Percentiles rank a stretch among this genome's conserved stretches.
These are phyloP conservation scores for Dissophora ornata DNA, from an alignment of 192 early-diverging fungal species.

Conservation along the genomic window DNA sequence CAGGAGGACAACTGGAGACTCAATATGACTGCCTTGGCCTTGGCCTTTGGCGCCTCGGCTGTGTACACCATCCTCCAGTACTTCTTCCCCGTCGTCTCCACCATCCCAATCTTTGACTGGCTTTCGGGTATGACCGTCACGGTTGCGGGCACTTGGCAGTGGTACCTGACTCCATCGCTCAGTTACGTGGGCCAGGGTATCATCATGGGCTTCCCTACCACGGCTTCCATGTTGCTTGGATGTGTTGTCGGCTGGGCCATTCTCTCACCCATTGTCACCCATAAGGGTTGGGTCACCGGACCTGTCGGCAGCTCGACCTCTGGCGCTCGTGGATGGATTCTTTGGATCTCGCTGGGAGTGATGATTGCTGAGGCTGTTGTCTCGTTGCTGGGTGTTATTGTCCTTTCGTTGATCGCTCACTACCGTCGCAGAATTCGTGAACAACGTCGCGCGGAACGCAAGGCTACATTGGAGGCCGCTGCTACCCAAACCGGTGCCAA, in stretches of 20 bases:
- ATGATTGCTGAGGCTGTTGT: constrained; percentile 82
- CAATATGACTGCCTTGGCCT: constrained; percentile 65
- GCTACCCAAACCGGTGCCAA: constrained; percentile 28
- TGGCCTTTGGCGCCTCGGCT: constrained; percentile 70
- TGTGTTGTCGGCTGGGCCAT: constrained; percentile 81
- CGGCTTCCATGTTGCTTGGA: constrained; percentile 76
- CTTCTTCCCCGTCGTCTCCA: constrained; percentile 66
- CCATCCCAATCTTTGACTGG: constrained; percentile 71
- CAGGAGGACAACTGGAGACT: constrained; percentile 68
- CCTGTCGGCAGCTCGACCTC: constrained; percentile 76
- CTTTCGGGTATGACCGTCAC: constrained; percentile 64
- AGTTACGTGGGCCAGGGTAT: constrained; percentile 85
- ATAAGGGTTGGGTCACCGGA: constrained; percentile 76
- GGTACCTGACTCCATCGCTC: constrained; percentile 77
- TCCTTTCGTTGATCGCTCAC: constrained; percentile 57
- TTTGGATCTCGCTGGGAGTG: constrained; percentile 84
- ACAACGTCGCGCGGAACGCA: constrained; percentile 25
- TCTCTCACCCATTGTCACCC: constrained; percentile 75
- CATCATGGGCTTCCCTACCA: constrained; percentile 85
- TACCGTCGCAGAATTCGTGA: constrained; percentile 31
- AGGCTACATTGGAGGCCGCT: constrained; percentile 25
- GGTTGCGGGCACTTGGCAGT: constrained; percentile 68
- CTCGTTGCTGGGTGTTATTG: constrained; percentile 66
- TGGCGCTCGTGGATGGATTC: constrained; percentile 81
- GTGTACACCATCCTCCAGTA: constrained; percentile 72